These are phyloP conservation scores for Thielaviopsis musarum DNA, from an alignment of 2,329 filamentous ascomycete genomes.

Conservation along the genomic window DNA sequence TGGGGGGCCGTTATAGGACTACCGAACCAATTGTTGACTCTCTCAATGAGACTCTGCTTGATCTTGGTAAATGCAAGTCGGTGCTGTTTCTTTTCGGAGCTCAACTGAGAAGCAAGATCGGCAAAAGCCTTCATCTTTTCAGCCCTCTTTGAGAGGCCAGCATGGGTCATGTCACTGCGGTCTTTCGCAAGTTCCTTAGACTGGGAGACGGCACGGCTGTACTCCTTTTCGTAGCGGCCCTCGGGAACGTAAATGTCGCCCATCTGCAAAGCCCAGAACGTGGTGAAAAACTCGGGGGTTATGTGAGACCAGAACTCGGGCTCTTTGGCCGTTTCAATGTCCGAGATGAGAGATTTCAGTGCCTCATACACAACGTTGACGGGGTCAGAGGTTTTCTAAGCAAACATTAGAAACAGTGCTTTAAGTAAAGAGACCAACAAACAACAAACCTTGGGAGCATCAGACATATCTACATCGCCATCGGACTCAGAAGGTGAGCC, in stretches of 20 bases:
- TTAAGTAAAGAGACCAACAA: neutral
- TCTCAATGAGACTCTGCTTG: constrained; percentile 52
- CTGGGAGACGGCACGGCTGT: constrained; percentile 49
- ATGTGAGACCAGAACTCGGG: constrained; percentile 50
- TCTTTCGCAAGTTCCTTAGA: constrained; percentile 52
- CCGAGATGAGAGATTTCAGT: constrained; percentile 56
- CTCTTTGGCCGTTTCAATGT: constrained; percentile 45
- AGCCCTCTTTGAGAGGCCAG: constrained; percentile 49
- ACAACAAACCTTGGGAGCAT: constrained; percentile 6
- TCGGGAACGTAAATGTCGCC: constrained; percentile 65
- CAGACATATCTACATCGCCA: constrained; percentile 10
- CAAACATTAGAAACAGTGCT: neutral
- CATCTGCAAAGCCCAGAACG: constrained; percentile 82
- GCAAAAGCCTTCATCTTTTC: constrained; percentile 52
- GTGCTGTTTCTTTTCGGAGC: constrained; percentile 13
- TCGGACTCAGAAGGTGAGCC: constrained; percentile 1
- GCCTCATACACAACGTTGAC: constrained; percentile 8
- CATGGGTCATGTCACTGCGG: constrained; percentile 53
- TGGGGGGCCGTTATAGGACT: constrained; percentile 29
- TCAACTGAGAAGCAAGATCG: constrained; percentile 28
- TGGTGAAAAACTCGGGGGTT: constrained; percentile 66
- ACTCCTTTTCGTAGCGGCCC: constrained; percentile 62
- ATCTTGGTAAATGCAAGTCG: constrained; percentile 9
- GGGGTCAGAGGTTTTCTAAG: neutral
- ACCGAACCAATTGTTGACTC: constrained; percentile 65